Percentiles rank a stretch among this genome's conserved stretches.
These are phyloP conservation scores for Microbotryum intermedium DNA, from an alignment of 1,284 basidiomycete species.

Conservation along the genomic window DNA sequence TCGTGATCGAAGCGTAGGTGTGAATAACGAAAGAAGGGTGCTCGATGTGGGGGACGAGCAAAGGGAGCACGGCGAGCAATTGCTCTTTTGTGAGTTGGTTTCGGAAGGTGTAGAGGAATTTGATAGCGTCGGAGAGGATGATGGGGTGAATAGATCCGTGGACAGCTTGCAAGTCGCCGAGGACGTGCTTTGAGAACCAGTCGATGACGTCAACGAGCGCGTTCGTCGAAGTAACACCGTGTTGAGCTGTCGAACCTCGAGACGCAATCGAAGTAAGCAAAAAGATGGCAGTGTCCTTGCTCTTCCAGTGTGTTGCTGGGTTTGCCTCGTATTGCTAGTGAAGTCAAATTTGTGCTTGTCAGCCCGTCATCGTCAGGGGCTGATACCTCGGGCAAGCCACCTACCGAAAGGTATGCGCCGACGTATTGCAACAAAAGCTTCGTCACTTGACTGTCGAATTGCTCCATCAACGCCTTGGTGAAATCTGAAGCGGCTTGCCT, in stretches of 20 bases:
- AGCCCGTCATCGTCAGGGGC: neutral
- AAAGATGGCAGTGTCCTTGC: constrained; percentile 94
- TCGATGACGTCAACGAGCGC: constrained; percentile 85
- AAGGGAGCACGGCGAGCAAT: constrained; percentile 79
- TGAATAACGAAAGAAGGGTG: constrained; percentile 41
- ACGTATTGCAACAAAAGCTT: constrained; percentile 79
- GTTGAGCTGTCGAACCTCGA: constrained; percentile 64
- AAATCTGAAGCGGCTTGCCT: constrained; percentile 90
- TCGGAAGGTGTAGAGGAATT: constrained; percentile 86
- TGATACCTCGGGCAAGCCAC: constrained; percentile 4
- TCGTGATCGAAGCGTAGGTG: constrained; percentile 43
- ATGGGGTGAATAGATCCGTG: constrained; percentile 70
- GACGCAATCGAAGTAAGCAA: constrained; percentile 84
- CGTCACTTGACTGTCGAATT: constrained; percentile 72
- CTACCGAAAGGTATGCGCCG: constrained; percentile 59
- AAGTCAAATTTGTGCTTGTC: neutral
- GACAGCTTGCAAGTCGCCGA: constrained; percentile 71
- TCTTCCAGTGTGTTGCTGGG: constrained; percentile 70
- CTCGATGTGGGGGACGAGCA: constrained; percentile 72
- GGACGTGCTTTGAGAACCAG: constrained; percentile 90
- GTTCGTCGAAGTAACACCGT: constrained; percentile 89
- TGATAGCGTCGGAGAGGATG: constrained; percentile 90
- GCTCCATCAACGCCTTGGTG: constrained; percentile 73
- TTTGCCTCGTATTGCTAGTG: constrained; percentile 48
- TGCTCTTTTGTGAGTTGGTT: constrained; percentile 96